These are phyloP conservation scores for Pseudogymnoascus sp. DNA, from an alignment of 2,329 filamentous ascomycete species.

Conservation along the genomic window DNA sequence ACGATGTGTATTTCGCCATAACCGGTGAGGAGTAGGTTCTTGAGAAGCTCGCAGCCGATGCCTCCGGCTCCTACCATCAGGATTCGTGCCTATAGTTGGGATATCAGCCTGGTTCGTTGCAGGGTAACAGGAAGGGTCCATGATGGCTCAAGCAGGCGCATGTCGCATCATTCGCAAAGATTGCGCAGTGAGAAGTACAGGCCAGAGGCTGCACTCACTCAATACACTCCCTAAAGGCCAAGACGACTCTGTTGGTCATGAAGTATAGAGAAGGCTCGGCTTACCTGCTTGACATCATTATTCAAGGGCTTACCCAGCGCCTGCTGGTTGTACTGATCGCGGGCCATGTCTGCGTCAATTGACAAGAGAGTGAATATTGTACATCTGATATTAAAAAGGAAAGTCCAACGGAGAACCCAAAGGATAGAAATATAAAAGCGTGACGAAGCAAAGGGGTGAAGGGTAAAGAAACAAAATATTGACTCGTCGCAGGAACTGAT, in stretches of 20 bases:
- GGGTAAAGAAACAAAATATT: not conserved
- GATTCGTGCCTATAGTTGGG: slow-evolving; percentile 61
- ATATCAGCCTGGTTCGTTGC: slow-evolving; percentile 30
- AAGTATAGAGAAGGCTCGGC: slow-evolving; percentile 18
- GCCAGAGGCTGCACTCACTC: not conserved
- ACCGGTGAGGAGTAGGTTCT: slow-evolving; percentile 87
- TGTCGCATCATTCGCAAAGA: not conserved
- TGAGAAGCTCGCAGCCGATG: slow-evolving; percentile 94
- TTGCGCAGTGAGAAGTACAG: not conserved
- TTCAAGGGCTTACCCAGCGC: slow-evolving; percentile 63
- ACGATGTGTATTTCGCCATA: slow-evolving; percentile 93
- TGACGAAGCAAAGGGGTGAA: not conserved
- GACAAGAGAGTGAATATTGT: slow-evolving; percentile 4
- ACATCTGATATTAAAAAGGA: slow-evolving; percentile 11
- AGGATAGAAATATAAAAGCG: not conserved
- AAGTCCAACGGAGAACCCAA: not conserved
- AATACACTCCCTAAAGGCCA: not conserved
- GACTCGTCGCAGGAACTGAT: not conserved
- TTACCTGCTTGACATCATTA: slow-evolving; percentile 62
- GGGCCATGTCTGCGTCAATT: slow-evolving; percentile 27
- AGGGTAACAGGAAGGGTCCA: not conserved
- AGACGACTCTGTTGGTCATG: not conserved
- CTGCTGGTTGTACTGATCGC: slow-evolving; percentile 54
- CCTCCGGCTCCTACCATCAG: slow-evolving; percentile 94
- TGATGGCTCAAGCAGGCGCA: not conserved